Percentiles rank a stretch among this genome's conserved stretches.
Evolutionary conservation across 371 early-diverging fungal species (phyloP).

Genomic region (Mortierella sp.): DNA sequence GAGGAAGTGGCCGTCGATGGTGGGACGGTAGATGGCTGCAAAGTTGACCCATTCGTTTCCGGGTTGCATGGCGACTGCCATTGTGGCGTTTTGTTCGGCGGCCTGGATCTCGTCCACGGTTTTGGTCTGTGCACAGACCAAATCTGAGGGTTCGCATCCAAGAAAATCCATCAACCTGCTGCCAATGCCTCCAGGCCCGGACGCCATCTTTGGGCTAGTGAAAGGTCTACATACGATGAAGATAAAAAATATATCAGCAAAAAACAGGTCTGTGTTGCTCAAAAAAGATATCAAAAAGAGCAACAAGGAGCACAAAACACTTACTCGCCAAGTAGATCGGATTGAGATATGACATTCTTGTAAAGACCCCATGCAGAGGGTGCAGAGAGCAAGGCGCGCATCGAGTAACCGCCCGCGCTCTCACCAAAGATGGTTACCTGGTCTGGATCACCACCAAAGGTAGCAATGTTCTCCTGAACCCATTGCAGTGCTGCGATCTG

Average conservation of each 20-base stretch:
- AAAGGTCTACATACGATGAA: slow-evolving; percentile 18
- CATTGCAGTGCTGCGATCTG: slow-evolving; percentile 59
- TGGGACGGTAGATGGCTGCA: slow-evolving; percentile 14
- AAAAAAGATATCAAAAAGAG: no score
- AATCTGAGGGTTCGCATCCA: slow-evolving; percentile 14
- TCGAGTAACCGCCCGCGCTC: slow-evolving; percentile 62
- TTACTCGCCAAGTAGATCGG: slow-evolving; percentile 41
- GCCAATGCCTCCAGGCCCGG: slow-evolving; percentile 14
- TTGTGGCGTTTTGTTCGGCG: slow-evolving; percentile 21
- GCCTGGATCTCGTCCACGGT: slow-evolving; percentile 15
- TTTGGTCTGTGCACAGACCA: slow-evolving; percentile 41
- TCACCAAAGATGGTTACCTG: slow-evolving; percentile 62
- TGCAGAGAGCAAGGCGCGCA: slow-evolving; percentile 38
- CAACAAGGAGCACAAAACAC: no score
- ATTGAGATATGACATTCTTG: slow-evolving; percentile 36
- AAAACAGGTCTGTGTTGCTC: background rate
- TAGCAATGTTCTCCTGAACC: slow-evolving; percentile 61
- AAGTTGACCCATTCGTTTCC: slow-evolving; percentile 17
- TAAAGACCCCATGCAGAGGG: slow-evolving; percentile 43
- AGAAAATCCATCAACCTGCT: slow-evolving; percentile 10
- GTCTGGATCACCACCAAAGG: slow-evolving; percentile 63
- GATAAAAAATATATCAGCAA: background rate
- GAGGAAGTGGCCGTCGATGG: slow-evolving; percentile 20
- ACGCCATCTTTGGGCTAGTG: slow-evolving; percentile 9
- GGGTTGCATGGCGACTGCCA: background rate